These are phyloP conservation scores for Hanseniaspora hatyaiensis DNA, from an alignment of 805 yeast species.

Conservation along the genomic window DNA sequence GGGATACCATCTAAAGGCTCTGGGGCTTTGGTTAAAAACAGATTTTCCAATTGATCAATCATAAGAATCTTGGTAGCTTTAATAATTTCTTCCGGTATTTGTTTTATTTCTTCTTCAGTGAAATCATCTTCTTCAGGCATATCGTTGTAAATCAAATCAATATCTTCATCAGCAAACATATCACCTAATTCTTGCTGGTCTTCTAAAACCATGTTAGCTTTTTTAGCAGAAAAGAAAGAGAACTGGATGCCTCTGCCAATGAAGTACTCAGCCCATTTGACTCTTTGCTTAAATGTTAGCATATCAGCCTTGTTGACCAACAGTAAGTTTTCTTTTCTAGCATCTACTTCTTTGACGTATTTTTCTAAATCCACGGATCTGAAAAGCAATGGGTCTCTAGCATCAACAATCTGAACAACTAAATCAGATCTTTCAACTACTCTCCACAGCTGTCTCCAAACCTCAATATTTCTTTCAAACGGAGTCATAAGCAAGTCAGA, in stretches of 20 bases:
- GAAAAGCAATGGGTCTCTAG: slow-evolving; percentile 83
- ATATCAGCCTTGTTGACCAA: slow-evolving; percentile 91
- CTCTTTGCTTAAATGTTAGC: slow-evolving; percentile 63
- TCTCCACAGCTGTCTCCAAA: slow-evolving; percentile 97
- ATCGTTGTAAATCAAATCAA: slow-evolving; percentile 26
- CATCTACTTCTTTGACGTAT: slow-evolving; percentile 67
- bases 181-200: slow-evolving; percentile 37
- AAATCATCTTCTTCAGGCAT: slow-evolving; percentile 23
- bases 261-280: slow-evolving; percentile 80
- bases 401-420: slow-evolving; percentile 94
- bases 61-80: slow-evolving; percentile 58
- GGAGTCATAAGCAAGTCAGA: slow-evolving; percentile 80
- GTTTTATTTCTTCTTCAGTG: slow-evolving; percentile 24
- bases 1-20: slow-evolving; percentile 42
- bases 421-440: slow-evolving; percentile 91
- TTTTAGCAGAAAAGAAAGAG: slow-evolving; percentile 85
- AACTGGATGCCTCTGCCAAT: slow-evolving; percentile 54
- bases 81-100: slow-evolving; percentile 28
- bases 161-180: slow-evolving; percentile 20
- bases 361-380: slow-evolving; percentile 77
- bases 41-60: slow-evolving; percentile 72
- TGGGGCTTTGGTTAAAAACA: slow-evolving; percentile 74
- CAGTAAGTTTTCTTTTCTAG: slow-evolving; percentile 65
- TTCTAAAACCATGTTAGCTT: slow-evolving; percentile 66
- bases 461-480: slow-evolving; percentile 91